These are phyloP conservation scores for Allium cepa DNA, from an alignment of 106 monocot species.

Conservation along the genomic window DNA sequence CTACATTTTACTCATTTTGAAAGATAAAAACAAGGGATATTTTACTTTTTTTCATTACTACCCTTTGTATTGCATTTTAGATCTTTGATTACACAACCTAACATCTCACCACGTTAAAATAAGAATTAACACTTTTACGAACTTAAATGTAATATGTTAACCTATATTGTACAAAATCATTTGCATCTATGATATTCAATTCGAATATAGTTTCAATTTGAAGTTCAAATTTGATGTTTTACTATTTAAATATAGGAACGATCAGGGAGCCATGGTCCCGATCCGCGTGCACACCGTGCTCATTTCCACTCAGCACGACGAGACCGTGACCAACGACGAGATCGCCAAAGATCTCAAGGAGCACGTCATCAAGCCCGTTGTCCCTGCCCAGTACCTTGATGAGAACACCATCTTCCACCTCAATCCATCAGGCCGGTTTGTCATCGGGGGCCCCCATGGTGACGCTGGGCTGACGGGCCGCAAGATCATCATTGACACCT, in stretches of 20 bases:
- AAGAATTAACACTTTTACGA: no score
- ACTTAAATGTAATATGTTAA: no score
- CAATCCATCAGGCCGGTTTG: constrained; percentile 11
- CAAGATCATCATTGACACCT: constrained; percentile 19
- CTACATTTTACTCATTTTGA: no score
- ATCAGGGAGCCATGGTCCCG: constrained; percentile 27
- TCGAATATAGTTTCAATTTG: not conserved
- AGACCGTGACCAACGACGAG: constrained; percentile 39
- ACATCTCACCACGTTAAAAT: no score
- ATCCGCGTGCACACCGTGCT: constrained; percentile 30
- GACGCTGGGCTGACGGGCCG: constrained; percentile 25
- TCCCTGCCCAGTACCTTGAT: constrained; percentile 14
- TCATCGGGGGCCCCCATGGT: constrained; percentile 26
- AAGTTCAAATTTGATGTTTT: not conserved
- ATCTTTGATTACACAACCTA: no score
- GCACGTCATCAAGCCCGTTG: constrained; percentile 30
- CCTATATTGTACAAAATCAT: no score
- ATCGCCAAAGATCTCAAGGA: constrained; percentile 32
- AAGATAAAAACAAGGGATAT: no score
- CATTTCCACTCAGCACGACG: constrained; percentile 39
- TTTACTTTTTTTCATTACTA: no score
- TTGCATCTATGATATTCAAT: no score
- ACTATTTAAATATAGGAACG: constrained; percentile 5
- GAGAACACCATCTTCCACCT: constrained; percentile 15
- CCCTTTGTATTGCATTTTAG: no score